A percentile compares a stretch with the other conserved stretches of the same genome.
Evolutionary conservation across 1,284 basidiomycete species (phyloP).

Genomic region (Amylostereum areolatum): DNA sequence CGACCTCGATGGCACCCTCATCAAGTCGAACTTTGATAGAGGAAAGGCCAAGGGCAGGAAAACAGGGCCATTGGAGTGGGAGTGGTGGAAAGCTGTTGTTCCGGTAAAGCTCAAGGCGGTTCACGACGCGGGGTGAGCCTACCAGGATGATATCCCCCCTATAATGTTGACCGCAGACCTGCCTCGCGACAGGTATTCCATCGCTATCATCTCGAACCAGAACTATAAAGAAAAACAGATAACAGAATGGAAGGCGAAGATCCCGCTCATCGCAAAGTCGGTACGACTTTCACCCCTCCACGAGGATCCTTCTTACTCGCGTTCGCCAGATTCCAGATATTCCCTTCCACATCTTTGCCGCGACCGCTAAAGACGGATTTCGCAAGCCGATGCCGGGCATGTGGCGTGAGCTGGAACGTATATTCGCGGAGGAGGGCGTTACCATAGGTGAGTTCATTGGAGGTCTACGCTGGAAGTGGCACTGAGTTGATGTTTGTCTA

Average conservation of each 20-base stretch:
- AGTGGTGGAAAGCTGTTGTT: conserved; percentile 74
- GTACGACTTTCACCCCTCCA: conserved; percentile 34
- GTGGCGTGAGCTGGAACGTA: conserved; percentile 66
- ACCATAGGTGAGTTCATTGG: conserved; percentile 51
- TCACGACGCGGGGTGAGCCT: conserved; percentile 52
- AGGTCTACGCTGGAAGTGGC: neutral
- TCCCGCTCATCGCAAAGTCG: conserved; percentile 60
- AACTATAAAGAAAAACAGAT: conserved; percentile 43
- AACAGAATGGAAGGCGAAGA: conserved; percentile 71
- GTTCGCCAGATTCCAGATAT: conserved; percentile 54
- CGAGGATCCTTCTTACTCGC: conserved; percentile 1
- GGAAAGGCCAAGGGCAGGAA: conserved; percentile 33
- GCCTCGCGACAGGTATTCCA: conserved; percentile 46
- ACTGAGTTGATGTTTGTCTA: conserved; percentile 21
- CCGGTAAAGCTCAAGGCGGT: conserved; percentile 58
- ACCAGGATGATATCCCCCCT: neutral
- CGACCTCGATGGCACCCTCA: conserved; percentile 86
- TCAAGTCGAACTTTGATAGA: conserved; percentile 51
- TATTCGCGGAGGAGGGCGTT: conserved; percentile 53
- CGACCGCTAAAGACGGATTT: conserved; percentile 67
- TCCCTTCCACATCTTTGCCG: conserved; percentile 80
- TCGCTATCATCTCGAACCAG: conserved; percentile 83
- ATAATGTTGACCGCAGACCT: neutral
- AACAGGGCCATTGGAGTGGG: conserved; percentile 46
- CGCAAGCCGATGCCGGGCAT: conserved; percentile 91